Conservation (phyloP, 1,284 basidiomycete genomes). For the Boletus subluridellus region DNA sequence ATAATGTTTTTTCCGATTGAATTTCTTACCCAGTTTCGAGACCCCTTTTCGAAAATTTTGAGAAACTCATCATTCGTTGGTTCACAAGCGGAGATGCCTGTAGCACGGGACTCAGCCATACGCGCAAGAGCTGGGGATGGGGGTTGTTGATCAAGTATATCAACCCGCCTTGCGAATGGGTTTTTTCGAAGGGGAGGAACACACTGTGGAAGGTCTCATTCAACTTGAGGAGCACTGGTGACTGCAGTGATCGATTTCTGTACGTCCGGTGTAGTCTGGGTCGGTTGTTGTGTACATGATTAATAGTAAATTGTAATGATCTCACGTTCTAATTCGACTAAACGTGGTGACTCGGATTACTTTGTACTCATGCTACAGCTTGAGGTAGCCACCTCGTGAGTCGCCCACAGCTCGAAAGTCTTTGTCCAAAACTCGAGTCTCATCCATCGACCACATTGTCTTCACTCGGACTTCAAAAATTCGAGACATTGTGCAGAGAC, state of each 20-base stretch:
- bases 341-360: too few relatives aligned
- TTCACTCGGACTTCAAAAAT: background rate
- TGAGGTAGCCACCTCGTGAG: background rate
- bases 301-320: background rate
- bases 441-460: background rate
- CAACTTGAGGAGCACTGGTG: background rate
- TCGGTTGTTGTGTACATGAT: background rate
- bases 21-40: too few relatives aligned
- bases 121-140: too few relatives aligned
- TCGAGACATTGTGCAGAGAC: background rate
- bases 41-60: too few relatives aligned
- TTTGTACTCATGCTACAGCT: background rate
- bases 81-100: background rate
- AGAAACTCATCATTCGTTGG: background rate
- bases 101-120: background rate
- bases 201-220: background rate
- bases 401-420: background rate
- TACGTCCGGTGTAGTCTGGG: background rate
- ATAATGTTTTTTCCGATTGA: too few relatives aligned
- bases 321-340: background rate
- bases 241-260: background rate
- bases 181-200: background rate
- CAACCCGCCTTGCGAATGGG: background rate
- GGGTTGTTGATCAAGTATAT: background rate
- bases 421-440: background rate